These are phyloP conservation scores for Phialocephala sp. DNA, from an alignment of 2,329 filamentous ascomycete species.

Conservation along the genomic window DNA sequence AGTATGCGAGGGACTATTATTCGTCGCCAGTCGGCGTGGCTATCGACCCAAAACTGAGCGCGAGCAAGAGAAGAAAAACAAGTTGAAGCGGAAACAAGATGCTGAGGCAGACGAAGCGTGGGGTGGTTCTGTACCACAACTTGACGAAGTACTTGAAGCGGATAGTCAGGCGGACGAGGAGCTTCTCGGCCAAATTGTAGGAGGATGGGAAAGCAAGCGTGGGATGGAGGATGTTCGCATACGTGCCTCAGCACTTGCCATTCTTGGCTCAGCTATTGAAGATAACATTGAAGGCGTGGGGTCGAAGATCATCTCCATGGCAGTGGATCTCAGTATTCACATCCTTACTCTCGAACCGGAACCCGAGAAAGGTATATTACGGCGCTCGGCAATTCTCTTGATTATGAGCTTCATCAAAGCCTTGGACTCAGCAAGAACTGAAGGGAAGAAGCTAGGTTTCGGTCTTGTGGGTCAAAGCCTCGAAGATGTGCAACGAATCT, in stretches of 20 bases:
- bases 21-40: slow-evolving; percentile 67
- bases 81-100: slow-evolving; percentile 53
- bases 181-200: slow-evolving; percentile 62
- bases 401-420: slow-evolving; percentile 66
- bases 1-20: slow-evolving; percentile 64
- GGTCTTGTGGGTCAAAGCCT: slow-evolving; percentile 60
- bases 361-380: slow-evolving; percentile 65
- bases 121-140: slow-evolving; percentile 58
- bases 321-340: slow-evolving; percentile 67
- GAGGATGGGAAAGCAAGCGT: slow-evolving; percentile 69
- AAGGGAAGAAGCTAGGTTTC: slow-evolving; percentile 55
- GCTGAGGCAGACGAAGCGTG: slow-evolving; percentile 59
- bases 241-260: slow-evolving; percentile 70
- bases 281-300: slow-evolving; percentile 63
- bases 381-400: slow-evolving; percentile 69
- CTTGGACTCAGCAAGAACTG: slow-evolving; percentile 58
- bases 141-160: slow-evolving; percentile 47
- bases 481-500: slow-evolving; percentile 64
- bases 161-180: slow-evolving; percentile 48
- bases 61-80: slow-evolving; percentile 58
- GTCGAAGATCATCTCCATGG: slow-evolving; percentile 56
- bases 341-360: slow-evolving; percentile 67
- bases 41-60: slow-evolving; percentile 63
- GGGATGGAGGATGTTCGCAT: slow-evolving; percentile 74
- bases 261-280: slow-evolving; percentile 66